phyloP scores from a whole-genome alignment of 2,329 filamentous ascomycete genomes.

The Fusarium sp. region DNA sequence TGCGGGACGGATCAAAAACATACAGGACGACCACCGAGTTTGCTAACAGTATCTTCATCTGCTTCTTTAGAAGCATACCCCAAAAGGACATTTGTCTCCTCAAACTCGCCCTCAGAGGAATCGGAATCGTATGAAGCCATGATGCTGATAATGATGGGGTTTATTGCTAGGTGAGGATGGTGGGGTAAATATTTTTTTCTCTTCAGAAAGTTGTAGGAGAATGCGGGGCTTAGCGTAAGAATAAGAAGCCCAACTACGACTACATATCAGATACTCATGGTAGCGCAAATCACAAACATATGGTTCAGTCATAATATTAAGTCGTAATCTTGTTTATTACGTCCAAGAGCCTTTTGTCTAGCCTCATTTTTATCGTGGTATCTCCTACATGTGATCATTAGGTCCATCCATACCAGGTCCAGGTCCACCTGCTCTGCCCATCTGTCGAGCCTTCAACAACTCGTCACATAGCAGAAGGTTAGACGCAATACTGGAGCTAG shows the following conservation, averaged over 20 bases:
- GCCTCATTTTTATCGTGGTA: constrained; percentile 53
- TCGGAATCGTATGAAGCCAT: constrained; percentile 91
- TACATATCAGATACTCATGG: not conserved
- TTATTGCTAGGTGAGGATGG: constrained; percentile 47
- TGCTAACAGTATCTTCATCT: constrained; percentile 85
- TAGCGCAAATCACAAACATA: constrained; percentile 9
- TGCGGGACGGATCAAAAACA: constrained; percentile 50
- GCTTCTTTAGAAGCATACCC: constrained; percentile 88
- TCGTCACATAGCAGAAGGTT: constrained; percentile 97
- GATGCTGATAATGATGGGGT: constrained; percentile 32
- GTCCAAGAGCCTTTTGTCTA: constrained; percentile 54
- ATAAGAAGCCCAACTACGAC: constrained; percentile 20
- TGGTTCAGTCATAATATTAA: constrained; percentile 13
- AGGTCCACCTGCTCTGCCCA: constrained; percentile 76
- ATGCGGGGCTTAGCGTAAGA: constrained; percentile 51
- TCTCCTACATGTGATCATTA: constrained; percentile 64
- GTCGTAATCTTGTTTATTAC: constrained; percentile 45
- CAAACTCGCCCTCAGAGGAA: constrained; percentile 78
- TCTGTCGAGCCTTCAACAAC: constrained; percentile 96
- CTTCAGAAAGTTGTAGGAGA: constrained; percentile 36
- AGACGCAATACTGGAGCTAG: constrained; percentile 92
- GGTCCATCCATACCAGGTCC: constrained; percentile 74
- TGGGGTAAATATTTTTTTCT: constrained; percentile 58
- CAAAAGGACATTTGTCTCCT: constrained; percentile 87
- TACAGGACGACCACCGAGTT: constrained; percentile 89